Percentiles rank a stretch among this genome's conserved stretches.
Conservation (phyloP, 1,284 basidiomycete species). For the Sphagnurus paluster region DNA sequence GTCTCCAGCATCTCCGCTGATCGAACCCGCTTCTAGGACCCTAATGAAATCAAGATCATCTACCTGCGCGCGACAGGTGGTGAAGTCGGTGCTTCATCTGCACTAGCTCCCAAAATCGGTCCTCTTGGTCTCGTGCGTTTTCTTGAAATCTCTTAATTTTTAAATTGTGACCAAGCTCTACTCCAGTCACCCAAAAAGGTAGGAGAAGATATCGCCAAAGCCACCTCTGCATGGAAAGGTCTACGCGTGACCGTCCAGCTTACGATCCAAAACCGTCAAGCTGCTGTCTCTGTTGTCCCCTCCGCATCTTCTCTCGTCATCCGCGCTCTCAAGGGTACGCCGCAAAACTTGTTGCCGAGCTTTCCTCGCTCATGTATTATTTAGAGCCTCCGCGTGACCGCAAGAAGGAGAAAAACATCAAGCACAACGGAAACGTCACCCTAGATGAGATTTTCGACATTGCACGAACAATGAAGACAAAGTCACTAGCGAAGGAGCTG, state of each 20-base stretch:
- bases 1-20: slow-evolving; percentile 18
- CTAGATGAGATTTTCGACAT: slow-evolving; percentile 96
- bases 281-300: slow-evolving; percentile 94
- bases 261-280: slow-evolving; percentile 99
- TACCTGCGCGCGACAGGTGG: slow-evolving; percentile 99
- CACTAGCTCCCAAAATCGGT: slow-evolving; percentile 99
- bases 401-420: slow-evolving; percentile 99
- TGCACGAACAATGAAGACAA: slow-evolving; percentile 94
- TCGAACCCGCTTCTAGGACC: slow-evolving; percentile 62
- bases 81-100: slow-evolving; percentile 99
- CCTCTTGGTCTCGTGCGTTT: slow-evolving; percentile 95
- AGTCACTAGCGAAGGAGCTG: slow-evolving; percentile 93
- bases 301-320: slow-evolving; percentile 98
- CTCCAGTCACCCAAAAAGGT: slow-evolving; percentile 98
- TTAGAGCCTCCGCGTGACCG: slow-evolving; percentile 97
- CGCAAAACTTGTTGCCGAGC: not conserved
- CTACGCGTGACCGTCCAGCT: slow-evolving; percentile 99
- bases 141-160: slow-evolving; percentile 6
- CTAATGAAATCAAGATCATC: slow-evolving; percentile 97
- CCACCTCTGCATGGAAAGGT: slow-evolving; percentile 98
- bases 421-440: slow-evolving; percentile 94
- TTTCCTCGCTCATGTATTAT: slow-evolving; percentile 2
- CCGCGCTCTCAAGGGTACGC: slow-evolving; percentile 92
- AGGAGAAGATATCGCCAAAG: slow-evolving; percentile 99
- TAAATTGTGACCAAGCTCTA: slow-evolving; percentile 8